Percentiles rank a stretch among this genome's conserved stretches.
These are phyloP conservation scores for Trypanosoma caninum DNA, from an alignment of 208 protist species.

Conservation along the genomic window DNA sequence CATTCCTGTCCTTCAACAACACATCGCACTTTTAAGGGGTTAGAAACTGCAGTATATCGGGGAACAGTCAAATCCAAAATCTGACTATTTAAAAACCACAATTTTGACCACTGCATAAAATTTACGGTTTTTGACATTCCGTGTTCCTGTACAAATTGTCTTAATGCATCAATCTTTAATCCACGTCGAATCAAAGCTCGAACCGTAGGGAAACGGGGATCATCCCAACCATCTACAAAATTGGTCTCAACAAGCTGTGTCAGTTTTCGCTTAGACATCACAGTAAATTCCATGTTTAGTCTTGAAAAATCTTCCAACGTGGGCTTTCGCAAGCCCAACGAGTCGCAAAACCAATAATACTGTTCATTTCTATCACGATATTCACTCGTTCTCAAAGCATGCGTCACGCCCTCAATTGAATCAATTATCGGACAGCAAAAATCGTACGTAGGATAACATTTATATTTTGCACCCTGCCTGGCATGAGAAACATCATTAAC, in stretches of 20 bases:
- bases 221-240: constrained; percentile 97
- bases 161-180: constrained; percentile 95
- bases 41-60: constrained; percentile 94
- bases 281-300: constrained; percentile 98
- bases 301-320: constrained; percentile 95
- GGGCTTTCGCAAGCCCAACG: constrained; percentile 87
- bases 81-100: constrained; percentile 98
- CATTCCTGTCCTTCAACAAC: constrained; percentile 58
- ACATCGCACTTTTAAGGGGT: constrained; percentile 77
- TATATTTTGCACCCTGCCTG: constrained; percentile 90
- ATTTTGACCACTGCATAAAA: constrained; percentile 98
- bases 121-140: constrained; percentile 96
- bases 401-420: constrained; percentile 98
- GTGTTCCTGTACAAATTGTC: constrained; percentile 95
- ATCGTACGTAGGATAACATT: constrained; percentile 99
- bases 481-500: constrained; percentile 92
- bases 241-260: constrained; percentile 96
- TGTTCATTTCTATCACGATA: constrained; percentile 98
- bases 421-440: constrained; percentile 99
- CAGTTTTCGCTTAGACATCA: constrained; percentile 99
- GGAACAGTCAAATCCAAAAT: constrained; percentile 96
- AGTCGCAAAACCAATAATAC: constrained; percentile 97
- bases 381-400: constrained; percentile 97
- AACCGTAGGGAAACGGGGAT: constrained; percentile 99
- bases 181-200: constrained; percentile 95